phyloP scores from a whole-genome alignment of 1,139 yeast species.

The Arxiozyma bovina region DNA sequence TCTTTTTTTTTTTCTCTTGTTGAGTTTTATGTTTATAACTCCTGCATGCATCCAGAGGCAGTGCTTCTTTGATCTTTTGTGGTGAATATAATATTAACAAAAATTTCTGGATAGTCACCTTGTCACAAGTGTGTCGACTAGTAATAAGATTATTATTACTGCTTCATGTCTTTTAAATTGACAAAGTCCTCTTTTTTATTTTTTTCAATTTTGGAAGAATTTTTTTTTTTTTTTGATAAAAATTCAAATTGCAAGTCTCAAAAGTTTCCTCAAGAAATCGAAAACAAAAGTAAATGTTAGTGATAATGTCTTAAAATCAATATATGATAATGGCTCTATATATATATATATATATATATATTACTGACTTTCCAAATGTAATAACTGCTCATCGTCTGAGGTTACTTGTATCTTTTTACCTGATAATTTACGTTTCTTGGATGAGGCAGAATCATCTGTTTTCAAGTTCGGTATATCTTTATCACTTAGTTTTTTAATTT shows the following conservation, averaged over 20 bases:
- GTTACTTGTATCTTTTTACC: conserved; percentile 6
- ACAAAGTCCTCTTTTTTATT: no score
- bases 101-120: no score
- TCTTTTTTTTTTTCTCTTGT: background rate
- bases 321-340: no score
- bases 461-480: background rate
- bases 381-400: background rate
- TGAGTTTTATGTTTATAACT: no score
- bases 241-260: background rate
- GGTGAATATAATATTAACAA: no score
- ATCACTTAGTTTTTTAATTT: background rate
- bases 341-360: background rate
- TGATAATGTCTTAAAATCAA: no score
- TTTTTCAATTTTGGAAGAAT: no score
- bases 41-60: background rate
- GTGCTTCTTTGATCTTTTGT: background rate
- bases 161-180: no score
- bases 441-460: background rate
- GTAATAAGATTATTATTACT: no score
- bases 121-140: no score
- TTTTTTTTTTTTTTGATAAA: no score
- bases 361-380: background rate
- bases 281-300: background rate
- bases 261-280: no score
- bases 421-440: conserved; percentile 8